These are phyloP conservation scores for Condylostoma magnum DNA, from an alignment of 169 alveolate genomes.

Conservation along the genomic window DNA sequence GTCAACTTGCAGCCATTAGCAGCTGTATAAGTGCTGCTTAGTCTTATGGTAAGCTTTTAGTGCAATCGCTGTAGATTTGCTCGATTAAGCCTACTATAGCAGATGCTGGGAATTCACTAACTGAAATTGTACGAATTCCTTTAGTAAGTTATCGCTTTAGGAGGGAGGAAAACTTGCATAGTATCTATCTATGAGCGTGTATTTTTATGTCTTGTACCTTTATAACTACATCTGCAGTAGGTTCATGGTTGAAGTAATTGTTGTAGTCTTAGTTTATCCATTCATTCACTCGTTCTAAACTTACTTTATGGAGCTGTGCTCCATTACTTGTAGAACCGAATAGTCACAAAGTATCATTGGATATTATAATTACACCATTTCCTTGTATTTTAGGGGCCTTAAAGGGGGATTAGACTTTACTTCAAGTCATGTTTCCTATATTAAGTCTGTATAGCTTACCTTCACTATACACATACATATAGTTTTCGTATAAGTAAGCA, in stretches of 20 bases:
- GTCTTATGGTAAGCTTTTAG: slow-evolving; percentile 6
- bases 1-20: slow-evolving; percentile 12
- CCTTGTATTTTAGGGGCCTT: slow-evolving; percentile 24
- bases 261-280: background rate
- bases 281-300: slow-evolving; percentile 11
- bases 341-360: background rate
- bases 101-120: slow-evolving; percentile 15
- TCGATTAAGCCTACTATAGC: slow-evolving; percentile 4
- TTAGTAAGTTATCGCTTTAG: slow-evolving; percentile 2
- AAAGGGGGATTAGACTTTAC: background rate
- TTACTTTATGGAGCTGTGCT: background rate
- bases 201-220: slow-evolving; percentile 22
- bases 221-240: slow-evolving; percentile 14
- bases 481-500: background rate
- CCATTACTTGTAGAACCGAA: slow-evolving; percentile 19
- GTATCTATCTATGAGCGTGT: slow-evolving; percentile 4
- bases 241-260: slow-evolving; percentile 9
- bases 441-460: slow-evolving; percentile 21
- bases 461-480: slow-evolving; percentile 23
- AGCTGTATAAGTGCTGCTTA: slow-evolving; percentile 3
- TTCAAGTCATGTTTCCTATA: background rate
- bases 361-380: slow-evolving; percentile 13
- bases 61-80: slow-evolving; percentile 15
- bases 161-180: background rate
- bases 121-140: slow-evolving; percentile 20